Evolutionary conservation across 2,329 filamentous ascomycete genomes (phyloP), one percentile per base, ranked within the genome.

Genomic region (Tolypocladium tropicale): DNA sequence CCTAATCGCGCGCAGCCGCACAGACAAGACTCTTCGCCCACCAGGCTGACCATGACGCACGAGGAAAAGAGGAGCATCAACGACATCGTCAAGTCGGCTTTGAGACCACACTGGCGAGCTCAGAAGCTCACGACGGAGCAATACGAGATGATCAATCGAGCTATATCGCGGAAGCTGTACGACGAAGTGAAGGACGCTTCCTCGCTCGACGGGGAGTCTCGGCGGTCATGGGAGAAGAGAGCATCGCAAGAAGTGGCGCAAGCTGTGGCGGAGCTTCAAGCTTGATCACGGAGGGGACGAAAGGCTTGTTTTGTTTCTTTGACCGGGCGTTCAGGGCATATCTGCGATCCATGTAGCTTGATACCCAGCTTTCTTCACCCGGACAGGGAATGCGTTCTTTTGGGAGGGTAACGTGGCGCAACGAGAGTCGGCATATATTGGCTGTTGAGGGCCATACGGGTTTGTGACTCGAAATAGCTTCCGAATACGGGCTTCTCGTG

Each of bases 121-220:
- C 86, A 88, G 63, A 82, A 86, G 60, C 80, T 97, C 59, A 90
- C 86, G 21, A 89, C 91, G 62, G 89, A 96, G 58, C 88, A 96
- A 70, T 99, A 95, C 70, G 93, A 90, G 3, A 84, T 84, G 56
- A 96, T 97, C 72, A 97, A 97, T 68, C 86, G 91, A 59, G 86
- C 88, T 58, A 85, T 97, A 36, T 96, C 90, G 46, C 86, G 90
- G 57, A 89, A 87, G 73, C 77, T 99, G 57, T 99, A 99, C 72
- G 90, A 84, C 61, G 80, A 84, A 59, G 77, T 82, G 50, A 75
- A 76, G 52, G 75, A 78, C 58, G 77, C 78, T 16, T 72, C 78
- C 23, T 72, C 76, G 28, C 78, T 94, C 33, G 82, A 88, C 64
- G 79, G 86, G 25, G 81, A 83, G 32, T 82, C 83, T 56, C 81